Base-by-base conservation (phyloP, 108 stramenopile species). In the Heterococcus sp. region DNA sequence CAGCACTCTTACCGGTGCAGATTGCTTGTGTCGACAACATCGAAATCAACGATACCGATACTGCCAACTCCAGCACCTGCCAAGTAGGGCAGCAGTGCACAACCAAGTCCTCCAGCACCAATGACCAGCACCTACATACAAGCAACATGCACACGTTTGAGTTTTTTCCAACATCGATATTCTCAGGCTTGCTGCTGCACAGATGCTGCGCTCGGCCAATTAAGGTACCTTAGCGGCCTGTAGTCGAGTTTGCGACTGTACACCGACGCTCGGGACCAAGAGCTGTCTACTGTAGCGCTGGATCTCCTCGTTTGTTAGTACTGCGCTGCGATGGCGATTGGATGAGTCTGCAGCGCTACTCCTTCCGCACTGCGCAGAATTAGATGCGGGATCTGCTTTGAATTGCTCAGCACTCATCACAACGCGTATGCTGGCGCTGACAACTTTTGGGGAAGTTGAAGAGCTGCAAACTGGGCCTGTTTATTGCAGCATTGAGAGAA, bases 211-310 rank as follows among this genome's bases (percentile, higher is more conserved):
- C 58, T 63, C 21, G 21, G 58, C 58, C 26, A 63, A 63, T 26
- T 63, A 63, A 21, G 21, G 58, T 63, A 63, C 28, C 67, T 27
- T 28, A 3, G 8, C 27, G 37, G 30, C 73, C 1, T n/a, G 37
- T 28, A 72, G 38, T 28, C 38, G 66, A 71, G 72, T 58, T 35
- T 85, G 85, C 0, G 71, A 82, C 35, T 71, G 37, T 4, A 83
- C 84, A 3, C 85, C 85, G 8, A 85, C 37, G 11, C 27, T 66
- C 0, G 85, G 83, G 32, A 85, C 76, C 28, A 85, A 83, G 70
- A 85, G 71, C 72, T 85, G 85, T 37, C 85, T 68, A 5, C 83
- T 84, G 76, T 85, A 85, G 21, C 85, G 68, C n/a, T 72, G 34
- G 30, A 84, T 72, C 64, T 76, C 75, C 0, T 63, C 75, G 46